phyloP scores from a whole-genome alignment of 345 rosid species.

The Turritis glabra region DNA sequence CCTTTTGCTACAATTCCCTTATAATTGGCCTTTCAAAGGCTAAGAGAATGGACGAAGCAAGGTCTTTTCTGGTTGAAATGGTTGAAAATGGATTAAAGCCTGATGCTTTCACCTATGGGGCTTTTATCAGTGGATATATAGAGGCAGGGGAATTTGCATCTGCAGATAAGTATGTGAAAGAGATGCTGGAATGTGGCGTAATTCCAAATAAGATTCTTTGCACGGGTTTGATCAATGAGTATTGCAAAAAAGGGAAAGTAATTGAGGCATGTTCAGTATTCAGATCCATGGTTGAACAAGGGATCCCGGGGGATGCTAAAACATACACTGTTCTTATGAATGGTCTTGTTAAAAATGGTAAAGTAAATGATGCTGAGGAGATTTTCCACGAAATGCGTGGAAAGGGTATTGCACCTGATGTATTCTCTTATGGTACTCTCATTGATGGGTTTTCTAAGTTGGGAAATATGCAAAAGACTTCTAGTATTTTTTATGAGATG shows the following conservation, averaged over 20 bases:
- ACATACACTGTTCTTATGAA: slow-evolving; percentile 60
- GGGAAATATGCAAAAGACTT: slow-evolving; percentile 52
- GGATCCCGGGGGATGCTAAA: slow-evolving; percentile 52
- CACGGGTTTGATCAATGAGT: slow-evolving; percentile 56
- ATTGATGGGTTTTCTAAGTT: slow-evolving; percentile 62
- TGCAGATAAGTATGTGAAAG: slow-evolving; percentile 59
- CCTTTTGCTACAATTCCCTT: slow-evolving; percentile 67
- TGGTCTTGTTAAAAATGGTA: slow-evolving; percentile 65
- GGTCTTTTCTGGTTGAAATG: slow-evolving; percentile 59
- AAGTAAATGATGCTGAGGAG: slow-evolving; percentile 56
- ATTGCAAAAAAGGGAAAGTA: slow-evolving; percentile 61
- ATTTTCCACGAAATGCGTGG: slow-evolving; percentile 59
- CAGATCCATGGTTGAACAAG: slow-evolving; percentile 54
- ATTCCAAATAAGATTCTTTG: slow-evolving; percentile 60
- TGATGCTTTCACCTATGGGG: slow-evolving; percentile 65
- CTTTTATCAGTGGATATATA: slow-evolving; percentile 59
- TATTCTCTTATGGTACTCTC: slow-evolving; percentile 61
- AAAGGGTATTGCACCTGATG: slow-evolving; percentile 62
- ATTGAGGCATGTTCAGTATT: slow-evolving; percentile 56
- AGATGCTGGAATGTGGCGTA: slow-evolving; percentile 64
- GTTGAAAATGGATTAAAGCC: slow-evolving; percentile 61
- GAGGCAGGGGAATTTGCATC: slow-evolving; percentile 58
- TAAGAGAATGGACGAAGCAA: slow-evolving; percentile 71
- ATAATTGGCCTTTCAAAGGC: slow-evolving; percentile 82
- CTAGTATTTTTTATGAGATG: slow-evolving; percentile 54